phyloP scores from a whole-genome alignment of 1,284 basidiomycete species.

The Macrocystidia cucumis region DNA sequence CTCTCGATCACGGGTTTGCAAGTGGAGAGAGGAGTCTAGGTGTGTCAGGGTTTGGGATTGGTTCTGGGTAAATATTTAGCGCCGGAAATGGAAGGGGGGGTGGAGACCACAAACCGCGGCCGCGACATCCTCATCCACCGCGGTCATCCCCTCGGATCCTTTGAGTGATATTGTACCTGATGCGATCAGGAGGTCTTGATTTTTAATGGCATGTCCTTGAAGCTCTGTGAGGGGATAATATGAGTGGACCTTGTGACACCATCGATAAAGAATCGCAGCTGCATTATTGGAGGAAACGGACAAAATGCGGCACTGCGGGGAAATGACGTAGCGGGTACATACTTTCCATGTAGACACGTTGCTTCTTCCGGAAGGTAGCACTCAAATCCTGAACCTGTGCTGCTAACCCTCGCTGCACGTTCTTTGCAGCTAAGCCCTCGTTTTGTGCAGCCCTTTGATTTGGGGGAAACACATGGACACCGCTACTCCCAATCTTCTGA shows the following conservation, averaged over 20 bases:
- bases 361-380: constrained; percentile 94
- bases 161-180: constrained; percentile 72
- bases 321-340: constrained; percentile 29
- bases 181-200: constrained; percentile 84
- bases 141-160: constrained; percentile 73
- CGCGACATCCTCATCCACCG: constrained; percentile 80
- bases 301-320: too few species aligned
- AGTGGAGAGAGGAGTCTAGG: constrained; percentile 35
- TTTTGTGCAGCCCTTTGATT: constrained; percentile 36
- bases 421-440: constrained; percentile 75
- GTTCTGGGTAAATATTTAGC: constrained; percentile 30
- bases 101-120: constrained; percentile 46
- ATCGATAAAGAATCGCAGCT: too few species aligned
- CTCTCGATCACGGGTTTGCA: constrained; percentile 69
- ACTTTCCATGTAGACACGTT: constrained; percentile 97
- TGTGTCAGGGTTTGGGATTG: constrained; percentile 27
- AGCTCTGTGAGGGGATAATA: too few species aligned
- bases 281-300: too few species aligned
- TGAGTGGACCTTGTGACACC: too few species aligned
- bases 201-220: constrained; percentile 92
- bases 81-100: constrained; percentile 6
- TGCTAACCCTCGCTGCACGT: constrained; percentile 95
- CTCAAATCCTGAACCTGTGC: constrained; percentile 92
- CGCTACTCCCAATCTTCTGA: constrained; percentile 55
- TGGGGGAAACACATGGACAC: constrained; percentile 44